Percentiles rank a stretch among this genome's conserved stretches.
These are phyloP conservation scores for Novakomyces olei DNA, from an alignment of 805 yeast species.

Conservation along the genomic window DNA sequence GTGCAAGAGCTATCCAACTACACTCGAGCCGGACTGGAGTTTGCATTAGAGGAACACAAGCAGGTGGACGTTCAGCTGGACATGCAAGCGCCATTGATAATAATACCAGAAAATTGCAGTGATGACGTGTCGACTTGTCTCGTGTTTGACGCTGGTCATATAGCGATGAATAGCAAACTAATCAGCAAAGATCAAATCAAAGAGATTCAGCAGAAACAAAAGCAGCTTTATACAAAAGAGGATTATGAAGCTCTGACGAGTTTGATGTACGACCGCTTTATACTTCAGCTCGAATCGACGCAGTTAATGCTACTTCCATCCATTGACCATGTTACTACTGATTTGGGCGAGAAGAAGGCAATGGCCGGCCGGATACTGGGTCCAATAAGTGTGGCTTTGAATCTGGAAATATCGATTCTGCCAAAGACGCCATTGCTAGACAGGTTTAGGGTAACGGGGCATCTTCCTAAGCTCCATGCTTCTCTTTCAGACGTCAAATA, in stretches of 20 bases:
- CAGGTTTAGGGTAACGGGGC: conserved; percentile 48
- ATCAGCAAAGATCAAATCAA: conserved; percentile 48
- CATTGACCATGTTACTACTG: conserved; percentile 45
- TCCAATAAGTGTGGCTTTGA: conserved; percentile 47
- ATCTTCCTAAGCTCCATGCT: conserved; percentile 48
- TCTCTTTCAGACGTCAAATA: conserved; percentile 76
- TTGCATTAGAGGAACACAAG: conserved; percentile 85
- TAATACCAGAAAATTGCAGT: conserved; percentile 61
- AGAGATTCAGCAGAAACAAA: conserved; percentile 38
- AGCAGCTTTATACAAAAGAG: conserved; percentile 29
- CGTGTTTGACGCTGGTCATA: conserved; percentile 87
- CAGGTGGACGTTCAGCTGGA: conserved; percentile 70
- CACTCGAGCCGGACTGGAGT: conserved; percentile 78
- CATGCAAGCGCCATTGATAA: conserved; percentile 78
- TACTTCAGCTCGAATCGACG: conserved; percentile 56
- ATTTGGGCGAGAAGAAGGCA: conserved; percentile 8
- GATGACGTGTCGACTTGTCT: conserved; percentile 73
- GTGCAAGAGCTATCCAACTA: conserved; percentile 77
- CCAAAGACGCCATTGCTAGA: conserved; percentile 63
- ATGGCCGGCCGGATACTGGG: conserved; percentile 47
- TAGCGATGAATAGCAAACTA: conserved; percentile 59
- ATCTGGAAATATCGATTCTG: conserved; percentile 63
- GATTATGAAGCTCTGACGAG: conserved; percentile 61
- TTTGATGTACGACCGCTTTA: conserved; percentile 76
- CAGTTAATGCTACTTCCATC: conserved; percentile 64